Percentiles rank a stretch among this genome's conserved stretches.
Conservation (phyloP, 805 yeast species). For the Ogataea naganishii region DNA sequence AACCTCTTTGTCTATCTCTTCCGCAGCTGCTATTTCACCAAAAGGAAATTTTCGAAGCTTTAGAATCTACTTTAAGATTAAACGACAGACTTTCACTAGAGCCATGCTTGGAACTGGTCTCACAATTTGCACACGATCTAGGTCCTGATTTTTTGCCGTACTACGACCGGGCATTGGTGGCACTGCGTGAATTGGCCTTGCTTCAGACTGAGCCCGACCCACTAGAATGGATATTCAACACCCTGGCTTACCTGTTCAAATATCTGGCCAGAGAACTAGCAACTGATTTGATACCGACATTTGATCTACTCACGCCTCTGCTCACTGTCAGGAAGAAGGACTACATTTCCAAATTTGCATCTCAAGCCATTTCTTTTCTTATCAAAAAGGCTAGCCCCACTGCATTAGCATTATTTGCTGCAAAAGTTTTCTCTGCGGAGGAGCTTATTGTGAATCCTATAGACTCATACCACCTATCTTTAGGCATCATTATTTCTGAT, state of each 20-base stretch:
- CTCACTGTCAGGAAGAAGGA: constrained; percentile 49
- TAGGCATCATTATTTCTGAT: constrained; percentile 59
- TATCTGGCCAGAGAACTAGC: constrained; percentile 63
- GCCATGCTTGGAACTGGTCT: constrained; percentile 69
- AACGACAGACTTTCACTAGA: constrained; percentile 69
- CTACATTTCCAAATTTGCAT: constrained; percentile 71
- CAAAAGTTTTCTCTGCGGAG: constrained; percentile 24
- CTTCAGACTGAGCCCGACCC: constrained; percentile 49
- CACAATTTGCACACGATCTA: constrained; percentile 85
- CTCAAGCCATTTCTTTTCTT: constrained; percentile 83
- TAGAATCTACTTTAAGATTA: constrained; percentile 33
- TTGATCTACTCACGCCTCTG: constrained; percentile 53
- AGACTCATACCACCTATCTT: constrained; percentile 45
- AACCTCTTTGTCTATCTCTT: constrained; percentile 51
- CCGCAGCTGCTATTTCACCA: constrained; percentile 78
- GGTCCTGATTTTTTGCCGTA: constrained; percentile 80
- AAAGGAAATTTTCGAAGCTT: constrained; percentile 37
- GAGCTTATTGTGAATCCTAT: constrained; percentile 18
- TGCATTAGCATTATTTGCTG: constrained; percentile 37
- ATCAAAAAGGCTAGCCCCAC: constrained; percentile 56
- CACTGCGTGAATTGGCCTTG: constrained; percentile 40
- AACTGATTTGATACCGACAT: constrained; percentile 61
- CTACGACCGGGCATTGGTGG: constrained; percentile 43
- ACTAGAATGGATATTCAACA: constrained; percentile 77
- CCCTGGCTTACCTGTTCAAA: constrained; percentile 83